Evolutionary conservation across 371 early-diverging fungal species (phyloP).

Genomic region (Mucor plumbeus): DNA sequence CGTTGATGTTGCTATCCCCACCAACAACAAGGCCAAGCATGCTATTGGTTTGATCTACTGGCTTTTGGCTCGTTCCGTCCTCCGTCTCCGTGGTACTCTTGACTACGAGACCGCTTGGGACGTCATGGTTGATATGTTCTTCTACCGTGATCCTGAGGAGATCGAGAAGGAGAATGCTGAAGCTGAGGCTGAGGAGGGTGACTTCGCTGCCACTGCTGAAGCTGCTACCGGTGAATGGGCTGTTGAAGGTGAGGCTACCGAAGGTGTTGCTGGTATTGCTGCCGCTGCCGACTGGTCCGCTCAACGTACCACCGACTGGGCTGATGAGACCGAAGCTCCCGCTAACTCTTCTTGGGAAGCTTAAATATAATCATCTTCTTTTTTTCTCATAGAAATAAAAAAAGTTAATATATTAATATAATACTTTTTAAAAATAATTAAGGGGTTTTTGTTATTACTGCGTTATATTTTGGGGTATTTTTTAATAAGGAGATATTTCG

Average conservation of each 20-base stretch:
- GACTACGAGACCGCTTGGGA: constrained; percentile 87
- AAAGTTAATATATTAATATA: not conserved
- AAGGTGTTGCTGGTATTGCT: constrained; percentile 46
- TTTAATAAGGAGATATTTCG: not conserved
- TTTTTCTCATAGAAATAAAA: constrained; percentile 13
- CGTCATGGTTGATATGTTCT: constrained; percentile 99
- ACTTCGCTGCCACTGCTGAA: constrained; percentile 29
- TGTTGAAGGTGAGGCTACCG: constrained; percentile 41
- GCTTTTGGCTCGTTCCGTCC: constrained; percentile 97
- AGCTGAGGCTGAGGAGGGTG: constrained; percentile 37
- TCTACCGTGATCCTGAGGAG: constrained; percentile 95
- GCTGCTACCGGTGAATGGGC: constrained; percentile 37
- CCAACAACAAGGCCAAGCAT: constrained; percentile 99
- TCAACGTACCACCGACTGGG: constrained; percentile 36
- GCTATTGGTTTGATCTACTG: constrained; percentile 98
- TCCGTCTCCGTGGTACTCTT: constrained; percentile 96
- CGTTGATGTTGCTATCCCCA: constrained; percentile 99
- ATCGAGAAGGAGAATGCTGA: constrained; percentile 72
- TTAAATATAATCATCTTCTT: constrained; percentile 22
- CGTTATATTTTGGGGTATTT: too few species aligned
- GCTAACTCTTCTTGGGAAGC: constrained; percentile 43
- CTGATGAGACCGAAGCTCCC: constrained; percentile 39
- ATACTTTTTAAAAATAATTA: not conserved
- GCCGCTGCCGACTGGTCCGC: constrained; percentile 46
- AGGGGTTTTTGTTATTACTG: not conserved